Evolutionary conservation across 2,329 filamentous ascomycete genomes (phyloP).

Genomic region (Podosphaera xanthii): DNA sequence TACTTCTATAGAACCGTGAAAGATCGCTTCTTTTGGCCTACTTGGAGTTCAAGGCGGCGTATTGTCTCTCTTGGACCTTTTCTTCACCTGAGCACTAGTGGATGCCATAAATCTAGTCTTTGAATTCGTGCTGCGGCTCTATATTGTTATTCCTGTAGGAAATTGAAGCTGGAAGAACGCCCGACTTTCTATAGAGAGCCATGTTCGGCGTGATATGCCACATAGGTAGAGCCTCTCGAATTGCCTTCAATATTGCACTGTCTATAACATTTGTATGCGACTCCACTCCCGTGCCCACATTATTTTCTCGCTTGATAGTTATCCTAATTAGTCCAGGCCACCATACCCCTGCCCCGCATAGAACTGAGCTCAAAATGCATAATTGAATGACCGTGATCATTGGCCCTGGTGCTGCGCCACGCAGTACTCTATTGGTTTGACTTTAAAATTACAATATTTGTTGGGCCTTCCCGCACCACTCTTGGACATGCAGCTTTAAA

Average conservation of each 20-base stretch:
- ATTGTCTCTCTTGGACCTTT: neutral
- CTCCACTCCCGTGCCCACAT: neutral
- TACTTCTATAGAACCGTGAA: neutral
- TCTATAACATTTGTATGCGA: neutral
- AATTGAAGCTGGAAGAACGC: neutral
- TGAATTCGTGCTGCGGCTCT: neutral
- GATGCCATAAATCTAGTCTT: neutral
- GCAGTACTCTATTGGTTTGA: neutral
- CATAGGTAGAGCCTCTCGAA: neutral
- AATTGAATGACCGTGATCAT: neutral
- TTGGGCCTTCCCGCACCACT: neutral
- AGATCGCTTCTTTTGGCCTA: neutral
- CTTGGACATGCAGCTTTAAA: neutral
- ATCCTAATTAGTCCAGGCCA: neutral
- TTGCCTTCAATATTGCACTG: neutral
- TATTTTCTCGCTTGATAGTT: neutral
- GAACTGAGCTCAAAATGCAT: neutral
- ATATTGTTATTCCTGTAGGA: neutral
- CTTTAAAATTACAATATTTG: neutral
- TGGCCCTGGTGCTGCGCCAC: neutral
- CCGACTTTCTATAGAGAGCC: neutral
- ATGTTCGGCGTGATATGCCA: neutral
- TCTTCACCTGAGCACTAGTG: neutral
- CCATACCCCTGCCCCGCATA: neutral
- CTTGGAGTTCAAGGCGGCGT: neutral